These are phyloP conservation scores for Corniculantispora saksenae DNA, from an alignment of 2,329 filamentous ascomycete species.

Conservation along the genomic window DNA sequence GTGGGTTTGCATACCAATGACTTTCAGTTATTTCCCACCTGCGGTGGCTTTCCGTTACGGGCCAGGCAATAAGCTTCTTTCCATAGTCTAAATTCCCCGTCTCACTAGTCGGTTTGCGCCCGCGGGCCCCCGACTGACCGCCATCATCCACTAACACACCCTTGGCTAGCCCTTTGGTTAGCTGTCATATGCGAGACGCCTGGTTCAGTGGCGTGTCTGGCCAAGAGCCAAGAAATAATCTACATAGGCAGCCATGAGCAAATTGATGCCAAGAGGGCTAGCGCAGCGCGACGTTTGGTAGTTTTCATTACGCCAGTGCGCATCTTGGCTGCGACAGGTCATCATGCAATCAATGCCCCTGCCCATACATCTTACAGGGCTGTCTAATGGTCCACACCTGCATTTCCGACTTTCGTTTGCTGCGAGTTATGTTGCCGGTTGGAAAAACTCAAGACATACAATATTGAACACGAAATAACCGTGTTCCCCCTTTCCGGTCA, in stretches of 20 bases:
- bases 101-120: not conserved
- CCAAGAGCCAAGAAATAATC: not conserved
- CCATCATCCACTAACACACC: not conserved
- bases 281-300: not conserved
- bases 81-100: slow-evolving; percentile 6
- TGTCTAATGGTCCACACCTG: not conserved
- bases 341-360: not conserved
- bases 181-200: not conserved
- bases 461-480: not conserved
- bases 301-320: not conserved
- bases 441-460: not conserved
- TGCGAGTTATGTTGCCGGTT: not conserved
- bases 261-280: slow-evolving; percentile 10
- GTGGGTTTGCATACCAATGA: not conserved
- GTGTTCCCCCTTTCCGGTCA: not conserved
- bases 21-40: not conserved
- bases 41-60: not conserved
- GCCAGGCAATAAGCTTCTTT: slow-evolving; percentile 15
- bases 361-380: not conserved
- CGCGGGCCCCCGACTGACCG: slow-evolving; percentile 1
- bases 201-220: not conserved
- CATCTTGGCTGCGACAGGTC: not conserved
- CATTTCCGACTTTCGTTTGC: not conserved
- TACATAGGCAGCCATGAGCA: not conserved
- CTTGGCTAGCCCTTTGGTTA: not conserved